Evolutionary conservation across 192 early-diverging fungal genomes (phyloP).

Genomic region (Backusella mclennaniae): DNA sequence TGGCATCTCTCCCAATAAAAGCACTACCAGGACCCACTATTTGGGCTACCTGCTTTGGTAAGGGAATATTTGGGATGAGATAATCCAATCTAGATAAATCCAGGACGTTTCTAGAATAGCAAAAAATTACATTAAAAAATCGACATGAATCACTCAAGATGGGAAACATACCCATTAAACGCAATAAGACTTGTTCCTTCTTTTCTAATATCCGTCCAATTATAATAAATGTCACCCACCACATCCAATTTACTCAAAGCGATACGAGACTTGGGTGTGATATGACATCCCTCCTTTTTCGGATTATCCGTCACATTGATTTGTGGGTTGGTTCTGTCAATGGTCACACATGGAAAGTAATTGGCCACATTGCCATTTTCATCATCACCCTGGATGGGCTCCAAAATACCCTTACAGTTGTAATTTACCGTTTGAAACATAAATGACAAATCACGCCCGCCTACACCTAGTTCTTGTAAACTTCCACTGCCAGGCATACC

Average conservation of each 20-base stretch:
- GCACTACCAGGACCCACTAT: constrained; percentile 38
- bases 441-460: constrained; percentile 71
- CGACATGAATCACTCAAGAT: too few relatives aligned
- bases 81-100: constrained; percentile 66
- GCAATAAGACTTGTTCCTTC: constrained; percentile 57
- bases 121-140: too few relatives aligned
- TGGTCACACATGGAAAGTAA: constrained; percentile 70
- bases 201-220: constrained; percentile 63
- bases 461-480: constrained; percentile 56
- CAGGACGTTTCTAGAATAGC: constrained; percentile 50
- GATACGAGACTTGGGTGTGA: constrained; percentile 39
- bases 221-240: constrained; percentile 63
- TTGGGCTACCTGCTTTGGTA: constrained; percentile 40
- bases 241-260: constrained; percentile 47
- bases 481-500: constrained; percentile 47
- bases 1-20: constrained; percentile 55
- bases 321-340: constrained; percentile 40
- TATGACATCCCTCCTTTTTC: constrained; percentile 60
- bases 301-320: constrained; percentile 54
- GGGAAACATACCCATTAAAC: constrained; percentile 60
- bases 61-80: constrained; percentile 54
- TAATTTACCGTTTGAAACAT: constrained; percentile 76
- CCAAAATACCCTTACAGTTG: constrained; percentile 62
- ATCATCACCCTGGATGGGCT: constrained; percentile 33
- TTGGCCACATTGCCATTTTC: constrained; percentile 41